phyloP scores from a whole-genome alignment of 1,284 basidiomycete genomes.

The Moesziomyces globuligerus region DNA sequence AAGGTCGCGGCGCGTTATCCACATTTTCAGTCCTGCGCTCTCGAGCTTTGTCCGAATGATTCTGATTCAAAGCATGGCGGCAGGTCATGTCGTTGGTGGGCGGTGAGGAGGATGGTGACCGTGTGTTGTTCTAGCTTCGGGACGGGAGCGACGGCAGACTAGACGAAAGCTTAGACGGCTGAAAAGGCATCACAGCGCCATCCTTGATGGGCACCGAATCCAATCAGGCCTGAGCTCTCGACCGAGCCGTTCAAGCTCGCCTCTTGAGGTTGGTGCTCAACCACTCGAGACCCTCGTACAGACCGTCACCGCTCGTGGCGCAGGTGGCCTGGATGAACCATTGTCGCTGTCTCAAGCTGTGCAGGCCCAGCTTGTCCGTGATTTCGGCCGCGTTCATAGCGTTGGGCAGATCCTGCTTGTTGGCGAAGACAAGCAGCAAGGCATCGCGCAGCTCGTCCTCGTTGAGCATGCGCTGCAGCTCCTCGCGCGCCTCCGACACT shows the following conservation, averaged over 20 bases:
- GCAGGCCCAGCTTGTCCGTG: slow-evolving; percentile 98
- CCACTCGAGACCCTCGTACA: slow-evolving; percentile 84
- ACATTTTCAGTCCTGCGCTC: slow-evolving; percentile 48
- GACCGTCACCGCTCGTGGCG: slow-evolving; percentile 97
- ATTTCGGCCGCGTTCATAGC: slow-evolving; percentile 99
- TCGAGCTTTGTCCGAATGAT: slow-evolving; percentile 16
- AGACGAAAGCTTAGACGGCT: not conserved
- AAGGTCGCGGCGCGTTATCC: slow-evolving; percentile 21
- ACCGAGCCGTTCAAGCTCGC: slow-evolving; percentile 73
- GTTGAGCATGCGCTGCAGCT: slow-evolving; percentile 99
- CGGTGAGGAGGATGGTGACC: not conserved
- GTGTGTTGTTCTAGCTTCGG: slow-evolving; percentile 24
- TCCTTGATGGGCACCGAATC: not conserved
- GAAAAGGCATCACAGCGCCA: not conserved
- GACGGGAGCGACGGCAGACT: slow-evolving; percentile 4
- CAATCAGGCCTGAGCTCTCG: not conserved
- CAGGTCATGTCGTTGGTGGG: slow-evolving; percentile 19
- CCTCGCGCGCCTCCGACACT: slow-evolving; percentile 98
- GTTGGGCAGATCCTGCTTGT: slow-evolving; percentile 98
- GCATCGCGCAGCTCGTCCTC: slow-evolving; percentile 99
- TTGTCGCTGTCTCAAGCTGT: slow-evolving; percentile 89
- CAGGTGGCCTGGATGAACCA: slow-evolving; percentile 98
- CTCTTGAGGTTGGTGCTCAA: slow-evolving; percentile 88
- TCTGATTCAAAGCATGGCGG: slow-evolving; percentile 23
- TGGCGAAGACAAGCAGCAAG: slow-evolving; percentile 97